Percentiles rank a stretch among this genome's conserved stretches.
These are phyloP conservation scores for Auricularia cornea DNA, from an alignment of 768 basidiomycete genomes.

Conservation along the genomic window DNA sequence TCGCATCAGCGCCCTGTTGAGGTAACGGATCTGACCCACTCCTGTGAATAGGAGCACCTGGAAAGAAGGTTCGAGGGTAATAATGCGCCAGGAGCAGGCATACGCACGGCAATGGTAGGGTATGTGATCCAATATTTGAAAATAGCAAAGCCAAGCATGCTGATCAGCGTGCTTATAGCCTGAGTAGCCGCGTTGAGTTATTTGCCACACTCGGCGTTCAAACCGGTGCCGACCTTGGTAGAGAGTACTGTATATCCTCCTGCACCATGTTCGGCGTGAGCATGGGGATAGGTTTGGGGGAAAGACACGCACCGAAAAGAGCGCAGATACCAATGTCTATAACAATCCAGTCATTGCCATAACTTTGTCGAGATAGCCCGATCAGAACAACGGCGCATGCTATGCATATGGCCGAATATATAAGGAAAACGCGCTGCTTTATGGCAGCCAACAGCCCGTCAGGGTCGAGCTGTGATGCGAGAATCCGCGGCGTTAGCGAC, in stretches of 20 bases:
- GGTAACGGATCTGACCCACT: conserved; percentile 74
- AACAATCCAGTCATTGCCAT: conserved; percentile 63
- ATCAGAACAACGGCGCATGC: conserved; percentile 44
- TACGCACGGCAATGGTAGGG: conserved; percentile 58
- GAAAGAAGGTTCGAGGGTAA: conserved; percentile 6
- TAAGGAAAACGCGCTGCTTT: conserved; percentile 59
- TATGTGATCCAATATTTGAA: conserved; percentile 80
- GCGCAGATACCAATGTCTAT: conserved; percentile 87
- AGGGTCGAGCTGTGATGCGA: conserved; percentile 42
- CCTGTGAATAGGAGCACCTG: conserved; percentile 69
- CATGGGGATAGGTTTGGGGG: background rate
- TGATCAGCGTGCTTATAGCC: conserved; percentile 78
- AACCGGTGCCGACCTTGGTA: conserved; percentile 45
- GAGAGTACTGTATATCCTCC: conserved; percentile 93
- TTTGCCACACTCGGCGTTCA: no score
- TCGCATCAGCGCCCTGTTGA: conserved; percentile 81
- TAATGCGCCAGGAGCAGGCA: background rate
- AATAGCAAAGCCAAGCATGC: conserved; percentile 65
- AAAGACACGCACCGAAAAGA: conserved; percentile 50
- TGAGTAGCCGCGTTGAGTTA: no score
- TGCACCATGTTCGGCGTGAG: conserved; percentile 16
- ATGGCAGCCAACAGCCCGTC: conserved; percentile 62
- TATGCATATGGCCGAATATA: conserved; percentile 62
- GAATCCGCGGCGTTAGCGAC: background rate
- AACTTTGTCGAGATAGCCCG: conserved; percentile 52